Percentiles rank a stretch among this genome's conserved stretches.
These are phyloP conservation scores for Mariannaea sp. DNA, from an alignment of 2,329 filamentous ascomycete genomes.

Conservation along the genomic window DNA sequence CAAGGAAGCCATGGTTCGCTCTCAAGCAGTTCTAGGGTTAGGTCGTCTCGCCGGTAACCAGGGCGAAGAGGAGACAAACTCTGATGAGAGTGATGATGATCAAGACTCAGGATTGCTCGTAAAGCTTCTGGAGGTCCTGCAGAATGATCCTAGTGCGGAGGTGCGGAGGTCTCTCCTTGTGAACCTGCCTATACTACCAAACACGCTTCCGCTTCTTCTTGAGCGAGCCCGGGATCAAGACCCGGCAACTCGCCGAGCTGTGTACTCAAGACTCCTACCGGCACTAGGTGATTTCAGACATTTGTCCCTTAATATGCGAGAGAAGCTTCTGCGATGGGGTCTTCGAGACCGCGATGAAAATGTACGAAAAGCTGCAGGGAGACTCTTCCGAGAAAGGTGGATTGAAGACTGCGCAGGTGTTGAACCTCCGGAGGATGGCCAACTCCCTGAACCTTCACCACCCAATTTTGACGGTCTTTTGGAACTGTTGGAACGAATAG, in stretches of 20 bases:
- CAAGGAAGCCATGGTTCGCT: conserved; percentile 89
- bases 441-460: conserved; percentile 59
- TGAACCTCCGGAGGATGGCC: conserved; percentile 62
- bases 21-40: conserved; percentile 91
- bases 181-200: conserved; percentile 85
- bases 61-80: conserved; percentile 70
- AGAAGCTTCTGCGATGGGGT: conserved; percentile 95
- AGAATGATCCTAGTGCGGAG: conserved; percentile 93
- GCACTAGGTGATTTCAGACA: conserved; percentile 93
- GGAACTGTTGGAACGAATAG: conserved; percentile 91
- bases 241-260: conserved; percentile 76
- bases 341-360: conserved; percentile 91
- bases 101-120: conserved; percentile 72
- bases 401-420: conserved; percentile 89
- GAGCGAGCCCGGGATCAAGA: conserved; percentile 92
- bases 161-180: conserved; percentile 86
- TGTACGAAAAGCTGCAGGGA: conserved; percentile 87
- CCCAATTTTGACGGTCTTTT: conserved; percentile 82
- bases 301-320: conserved; percentile 88
- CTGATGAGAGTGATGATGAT: conserved; percentile 70
- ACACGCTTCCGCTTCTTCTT: conserved; percentile 82
- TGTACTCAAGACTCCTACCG: conserved; percentile 87
- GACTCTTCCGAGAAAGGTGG: conserved; percentile 94
- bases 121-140: conserved; percentile 84
- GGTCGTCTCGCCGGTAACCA: conserved; percentile 81